Conservation (phyloP, 768 basidiomycete genomes). For the button mushroom (Agaricus bisporus) region DNA sequence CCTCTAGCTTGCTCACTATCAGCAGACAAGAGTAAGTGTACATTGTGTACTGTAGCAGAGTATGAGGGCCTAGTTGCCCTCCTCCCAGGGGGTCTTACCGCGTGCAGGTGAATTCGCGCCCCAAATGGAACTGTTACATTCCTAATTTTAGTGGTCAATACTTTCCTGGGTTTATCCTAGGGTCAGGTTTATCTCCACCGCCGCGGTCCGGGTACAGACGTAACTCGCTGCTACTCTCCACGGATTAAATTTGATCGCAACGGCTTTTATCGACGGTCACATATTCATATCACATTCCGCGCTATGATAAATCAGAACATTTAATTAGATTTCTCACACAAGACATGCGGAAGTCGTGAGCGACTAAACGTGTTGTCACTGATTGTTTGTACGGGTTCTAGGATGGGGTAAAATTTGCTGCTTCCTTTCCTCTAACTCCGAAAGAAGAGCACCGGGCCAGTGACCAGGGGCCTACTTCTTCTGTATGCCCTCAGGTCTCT, state of each 20-base stretch:
- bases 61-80: neutral
- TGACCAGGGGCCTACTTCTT: neutral
- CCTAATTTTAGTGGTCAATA: slow-evolving; percentile 1
- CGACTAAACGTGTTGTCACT: slow-evolving; percentile 8
- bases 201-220: slow-evolving; percentile 29
- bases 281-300: slow-evolving; percentile 20
- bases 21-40: neutral
- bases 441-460: slow-evolving; percentile 2
- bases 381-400: slow-evolving; percentile 1
- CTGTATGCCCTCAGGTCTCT: neutral
- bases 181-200: slow-evolving; percentile 24
- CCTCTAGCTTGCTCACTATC: neutral
- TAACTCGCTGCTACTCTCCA: slow-evolving; percentile 23
- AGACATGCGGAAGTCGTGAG: slow-evolving; percentile 11
- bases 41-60: neutral
- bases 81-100: neutral
- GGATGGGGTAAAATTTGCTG: slow-evolving; percentile 8
- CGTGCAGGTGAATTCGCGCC: neutral
- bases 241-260: slow-evolving; percentile 25
- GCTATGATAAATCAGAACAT: slow-evolving; percentile 25
- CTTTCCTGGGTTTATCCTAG: neutral
- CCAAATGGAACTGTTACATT: neutral
- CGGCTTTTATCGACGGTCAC: slow-evolving; percentile 25
- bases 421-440: slow-evolving; percentile 6
- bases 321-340: slow-evolving; percentile 17